phyloP scores from a whole-genome alignment of 2,329 filamentous ascomycete species.

The Xylariaceae sp. region DNA sequence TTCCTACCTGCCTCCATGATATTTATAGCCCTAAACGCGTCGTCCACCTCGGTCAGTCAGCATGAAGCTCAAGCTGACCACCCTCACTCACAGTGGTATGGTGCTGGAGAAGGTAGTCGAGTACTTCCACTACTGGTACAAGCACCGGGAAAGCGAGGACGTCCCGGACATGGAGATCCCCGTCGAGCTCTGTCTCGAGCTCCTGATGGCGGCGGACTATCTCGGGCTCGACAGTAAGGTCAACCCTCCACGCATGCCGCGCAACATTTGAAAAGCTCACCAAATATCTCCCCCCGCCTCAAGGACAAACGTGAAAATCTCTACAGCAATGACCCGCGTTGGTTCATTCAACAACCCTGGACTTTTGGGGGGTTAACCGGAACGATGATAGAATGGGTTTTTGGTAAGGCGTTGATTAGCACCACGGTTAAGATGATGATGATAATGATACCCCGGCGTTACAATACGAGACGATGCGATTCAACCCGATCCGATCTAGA shows the following conservation, averaged over 20 bases:
- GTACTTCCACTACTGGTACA: constrained; percentile 83
- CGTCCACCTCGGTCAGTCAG: background rate
- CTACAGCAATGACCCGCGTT: too few relatives aligned
- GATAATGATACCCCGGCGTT: constrained; percentile 10
- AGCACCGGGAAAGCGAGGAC: constrained; percentile 68
- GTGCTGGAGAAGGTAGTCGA: constrained; percentile 81
- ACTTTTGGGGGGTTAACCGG: too few relatives aligned
- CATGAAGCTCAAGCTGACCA: constrained; percentile 24
- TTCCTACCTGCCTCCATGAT: constrained; percentile 1
- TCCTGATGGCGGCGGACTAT: constrained; percentile 78
- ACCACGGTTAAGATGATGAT: too few relatives aligned
- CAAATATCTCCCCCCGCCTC: constrained; percentile 2
- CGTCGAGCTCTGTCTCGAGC: constrained; percentile 75
- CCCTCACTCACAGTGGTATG: constrained; percentile 56
- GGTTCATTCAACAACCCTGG: too few relatives aligned
- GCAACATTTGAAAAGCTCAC: constrained; percentile 9
- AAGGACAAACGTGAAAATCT: constrained; percentile 22
- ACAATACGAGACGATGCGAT: constrained; percentile 32
- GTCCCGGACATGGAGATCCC: constrained; percentile 82
- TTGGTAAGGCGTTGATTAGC: background rate
- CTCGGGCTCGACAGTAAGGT: constrained; percentile 67
- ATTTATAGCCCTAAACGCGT: background rate
- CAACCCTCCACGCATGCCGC: background rate
- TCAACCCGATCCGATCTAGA: too few relatives aligned
- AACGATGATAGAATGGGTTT: too few relatives aligned